Conservation (phyloP, 1,284 basidiomycete genomes). For the Leucoagaricus sp. region DNA sequence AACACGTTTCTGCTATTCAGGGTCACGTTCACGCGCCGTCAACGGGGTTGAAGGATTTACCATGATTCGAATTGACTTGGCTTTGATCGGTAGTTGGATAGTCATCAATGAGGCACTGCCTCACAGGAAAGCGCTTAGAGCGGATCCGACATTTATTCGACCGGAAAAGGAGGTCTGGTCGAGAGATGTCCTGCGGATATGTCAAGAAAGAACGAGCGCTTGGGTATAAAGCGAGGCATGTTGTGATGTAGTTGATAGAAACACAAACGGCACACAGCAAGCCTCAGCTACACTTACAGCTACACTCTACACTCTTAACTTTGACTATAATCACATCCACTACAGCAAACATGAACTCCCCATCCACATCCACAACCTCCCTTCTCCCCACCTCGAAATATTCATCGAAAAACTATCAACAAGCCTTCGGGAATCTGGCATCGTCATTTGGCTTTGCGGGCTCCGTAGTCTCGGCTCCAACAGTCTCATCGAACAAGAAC, state of each 20-base stretch:
- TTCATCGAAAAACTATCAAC: slow-evolving; percentile 23
- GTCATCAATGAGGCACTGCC: slow-evolving; percentile 4
- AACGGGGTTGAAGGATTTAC: not conserved
- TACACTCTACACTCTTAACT: not conserved
- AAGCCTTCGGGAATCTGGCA: slow-evolving; percentile 22
- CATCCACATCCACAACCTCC: slow-evolving; percentile 6
- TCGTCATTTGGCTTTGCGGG: slow-evolving; percentile 24
- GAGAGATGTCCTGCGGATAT: not conserved
- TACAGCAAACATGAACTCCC: slow-evolving; percentile 7
- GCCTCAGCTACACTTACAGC: not conserved
- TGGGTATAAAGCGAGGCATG: not conserved
- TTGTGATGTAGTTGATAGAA: not conserved
- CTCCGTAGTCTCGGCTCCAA: slow-evolving; percentile 7
- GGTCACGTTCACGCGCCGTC: not conserved
- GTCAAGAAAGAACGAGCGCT: not conserved
- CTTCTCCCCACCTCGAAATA: not conserved
- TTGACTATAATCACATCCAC: not conserved
- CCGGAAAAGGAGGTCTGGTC: no score
- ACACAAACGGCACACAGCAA: not conserved
- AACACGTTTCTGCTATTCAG: not conserved
- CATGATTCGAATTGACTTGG: not conserved
- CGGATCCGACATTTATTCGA: no score
- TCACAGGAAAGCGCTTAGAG: not conserved
- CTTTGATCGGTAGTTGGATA: not conserved
- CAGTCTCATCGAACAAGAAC: not conserved